Percentiles rank a stretch among this genome's conserved stretches.
phyloP scores from a whole-genome alignment of 73 alveolate genomes.

The Blepharisma stoltei region DNA sequence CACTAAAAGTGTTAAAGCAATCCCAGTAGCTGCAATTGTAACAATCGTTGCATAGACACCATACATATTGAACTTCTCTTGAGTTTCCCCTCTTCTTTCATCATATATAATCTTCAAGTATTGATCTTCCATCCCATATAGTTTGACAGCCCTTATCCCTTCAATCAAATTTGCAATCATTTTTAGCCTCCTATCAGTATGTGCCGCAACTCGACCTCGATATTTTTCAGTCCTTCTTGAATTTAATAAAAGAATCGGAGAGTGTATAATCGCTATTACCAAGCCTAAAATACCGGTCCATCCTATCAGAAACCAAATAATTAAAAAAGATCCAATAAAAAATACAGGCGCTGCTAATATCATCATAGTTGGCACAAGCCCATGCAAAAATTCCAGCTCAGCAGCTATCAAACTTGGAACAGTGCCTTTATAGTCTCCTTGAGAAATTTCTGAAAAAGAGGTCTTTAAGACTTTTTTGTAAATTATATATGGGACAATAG shows the following conservation, averaged over 20 bases:
- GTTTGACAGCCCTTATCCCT: constrained; percentile 39
- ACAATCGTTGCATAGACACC: too few species aligned
- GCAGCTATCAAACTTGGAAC: not conserved
- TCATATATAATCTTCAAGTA: constrained; percentile 27
- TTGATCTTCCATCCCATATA: constrained; percentile 51
- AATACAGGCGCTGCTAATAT: not conserved
- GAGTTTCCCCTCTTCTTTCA: too few species aligned
- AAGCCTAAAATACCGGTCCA: not conserved
- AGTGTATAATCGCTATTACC: not conserved
- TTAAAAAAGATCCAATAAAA: too few species aligned
- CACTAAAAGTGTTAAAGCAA: too few species aligned
- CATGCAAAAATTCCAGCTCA: not conserved
- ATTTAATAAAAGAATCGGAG: not conserved
- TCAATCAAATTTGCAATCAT: constrained; percentile 38
- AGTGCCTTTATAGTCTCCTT: not conserved
- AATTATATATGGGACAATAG: not conserved
- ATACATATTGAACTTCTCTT: too few species aligned
- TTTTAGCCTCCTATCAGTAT: constrained; percentile 36
- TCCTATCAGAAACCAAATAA: too few species aligned
- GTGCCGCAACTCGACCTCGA: not conserved
- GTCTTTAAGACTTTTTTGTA: not conserved
- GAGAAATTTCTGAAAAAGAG: not conserved
- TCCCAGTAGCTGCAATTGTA: too few species aligned
- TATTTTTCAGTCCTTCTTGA: not conserved
- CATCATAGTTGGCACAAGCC: not conserved